These are phyloP conservation scores for Fusarium cicatricum DNA, from an alignment of 2,329 filamentous ascomycete genomes.

Conservation along the genomic window DNA sequence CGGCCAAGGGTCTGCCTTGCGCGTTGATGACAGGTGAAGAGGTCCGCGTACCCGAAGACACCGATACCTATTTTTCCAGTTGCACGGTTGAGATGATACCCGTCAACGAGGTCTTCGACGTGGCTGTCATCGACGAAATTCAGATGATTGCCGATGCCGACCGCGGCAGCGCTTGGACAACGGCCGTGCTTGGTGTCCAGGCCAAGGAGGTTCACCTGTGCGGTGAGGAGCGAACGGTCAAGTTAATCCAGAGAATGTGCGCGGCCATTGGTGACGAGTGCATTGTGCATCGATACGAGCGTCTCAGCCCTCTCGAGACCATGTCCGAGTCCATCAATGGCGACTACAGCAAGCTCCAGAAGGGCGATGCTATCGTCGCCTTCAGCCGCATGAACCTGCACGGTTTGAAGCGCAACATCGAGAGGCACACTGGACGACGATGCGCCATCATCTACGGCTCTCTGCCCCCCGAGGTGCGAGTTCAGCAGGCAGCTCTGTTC, in stretches of 20 bases:
- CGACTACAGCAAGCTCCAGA: conserved; percentile 73
- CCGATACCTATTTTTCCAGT: conserved; percentile 71
- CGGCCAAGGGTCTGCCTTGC: conserved; percentile 78
- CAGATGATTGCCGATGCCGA: conserved; percentile 89
- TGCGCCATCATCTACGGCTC: conserved; percentile 95
- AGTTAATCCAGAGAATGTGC: conserved; percentile 80
- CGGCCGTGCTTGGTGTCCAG: conserved; percentile 85
- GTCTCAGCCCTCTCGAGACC: conserved; percentile 79
- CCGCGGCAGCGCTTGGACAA: conserved; percentile 94
- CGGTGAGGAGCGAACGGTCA: conserved; percentile 84
- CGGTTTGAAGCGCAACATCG: conserved; percentile 78
- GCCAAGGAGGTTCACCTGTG: conserved; percentile 93
- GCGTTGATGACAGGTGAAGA: conserved; percentile 93
- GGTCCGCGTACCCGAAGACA: conserved; percentile 70
- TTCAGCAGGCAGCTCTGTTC: conserved; percentile 90
- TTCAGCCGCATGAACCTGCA: conserved; percentile 89
- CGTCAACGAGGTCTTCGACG: conserved; percentile 70
- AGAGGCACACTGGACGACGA: conserved; percentile 76
- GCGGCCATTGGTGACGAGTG: conserved; percentile 83
- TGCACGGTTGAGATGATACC: conserved; percentile 93
- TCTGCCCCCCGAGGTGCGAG: conserved; percentile 89
- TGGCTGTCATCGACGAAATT: conserved; percentile 97
- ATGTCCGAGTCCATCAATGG: conserved; percentile 70
- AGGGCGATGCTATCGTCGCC: conserved; percentile 89
- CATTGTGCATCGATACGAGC: conserved; percentile 81